phyloP scores from a whole-genome alignment of 257 asterid genomes.

The Prunella vulgaris region DNA sequence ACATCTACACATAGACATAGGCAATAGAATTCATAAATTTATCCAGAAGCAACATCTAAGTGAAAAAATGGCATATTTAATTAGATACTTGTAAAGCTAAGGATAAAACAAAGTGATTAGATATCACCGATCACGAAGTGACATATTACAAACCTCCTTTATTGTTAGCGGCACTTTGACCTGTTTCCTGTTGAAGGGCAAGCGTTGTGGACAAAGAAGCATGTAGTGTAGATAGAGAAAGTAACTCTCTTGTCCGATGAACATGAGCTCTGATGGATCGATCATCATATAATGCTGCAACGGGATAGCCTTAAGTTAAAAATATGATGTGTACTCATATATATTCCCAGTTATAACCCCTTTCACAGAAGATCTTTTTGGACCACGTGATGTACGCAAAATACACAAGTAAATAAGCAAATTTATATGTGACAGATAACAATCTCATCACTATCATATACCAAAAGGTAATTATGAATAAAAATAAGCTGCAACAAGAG shows the following conservation, averaged over 20 bases:
- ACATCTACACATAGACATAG: slow-evolving; percentile 46
- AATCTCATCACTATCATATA: background rate
- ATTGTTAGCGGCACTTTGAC: slow-evolving; percentile 43
- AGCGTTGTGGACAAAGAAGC: slow-evolving; percentile 82
- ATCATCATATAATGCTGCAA: slow-evolving; percentile 93
- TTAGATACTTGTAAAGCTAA: background rate
- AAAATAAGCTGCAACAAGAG: background rate
- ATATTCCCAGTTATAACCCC: slow-evolving; percentile 2
- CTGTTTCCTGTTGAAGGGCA: slow-evolving; percentile 70
- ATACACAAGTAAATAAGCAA: slow-evolving; percentile 4
- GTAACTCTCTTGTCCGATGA: slow-evolving; percentile 79
- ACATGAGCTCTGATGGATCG: slow-evolving; percentile 94
- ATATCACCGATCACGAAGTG: background rate
- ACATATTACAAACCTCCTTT: slow-evolving; percentile 48
- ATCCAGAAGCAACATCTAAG: slow-evolving; percentile 11
- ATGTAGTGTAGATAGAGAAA: slow-evolving; percentile 75
- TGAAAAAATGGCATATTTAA: background rate
- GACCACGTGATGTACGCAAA: background rate
- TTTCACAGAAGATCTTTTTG: background rate
- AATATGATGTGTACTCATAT: background rate
- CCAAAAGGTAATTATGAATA: background rate
- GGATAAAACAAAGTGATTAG: background rate
- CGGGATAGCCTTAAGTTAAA: slow-evolving; percentile 17
- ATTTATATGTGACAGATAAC: background rate
- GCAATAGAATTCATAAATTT: slow-evolving; percentile 16